Conservation (phyloP, 2,329 filamentous ascomycete species). For the Macrophomina phaseolina region DNA sequence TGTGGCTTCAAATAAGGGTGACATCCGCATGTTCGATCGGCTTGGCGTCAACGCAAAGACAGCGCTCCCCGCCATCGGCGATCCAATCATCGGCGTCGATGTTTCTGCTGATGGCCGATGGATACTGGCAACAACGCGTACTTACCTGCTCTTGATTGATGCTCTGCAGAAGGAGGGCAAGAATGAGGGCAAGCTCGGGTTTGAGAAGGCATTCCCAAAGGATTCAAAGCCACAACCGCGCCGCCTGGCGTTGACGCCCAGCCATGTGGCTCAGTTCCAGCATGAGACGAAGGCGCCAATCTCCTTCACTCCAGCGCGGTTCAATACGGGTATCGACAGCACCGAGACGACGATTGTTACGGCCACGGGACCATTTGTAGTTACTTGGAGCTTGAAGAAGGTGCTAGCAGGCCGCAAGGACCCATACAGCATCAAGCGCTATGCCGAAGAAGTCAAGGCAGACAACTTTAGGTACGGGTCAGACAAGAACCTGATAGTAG, state of each 20-base stretch:
- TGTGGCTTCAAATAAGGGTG: conserved; percentile 96
- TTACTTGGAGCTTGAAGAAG: conserved; percentile 96
- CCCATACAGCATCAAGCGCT: conserved; percentile 95
- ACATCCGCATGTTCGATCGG: conserved; percentile 94
- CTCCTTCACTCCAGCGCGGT: conserved; percentile 87
- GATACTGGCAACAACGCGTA: conserved; percentile 92
- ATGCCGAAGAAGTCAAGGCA: conserved; percentile 92
- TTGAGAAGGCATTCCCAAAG: conserved; percentile 90
- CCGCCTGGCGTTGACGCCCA: conserved; percentile 84
- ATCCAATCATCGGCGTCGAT: conserved; percentile 92
- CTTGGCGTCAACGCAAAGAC: conserved; percentile 98
- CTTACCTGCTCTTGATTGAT: conserved; percentile 93
- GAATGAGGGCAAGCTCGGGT: conserved; percentile 97
- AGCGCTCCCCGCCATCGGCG: conserved; percentile 91
- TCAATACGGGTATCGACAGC: conserved; percentile 84
- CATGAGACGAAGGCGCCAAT: conserved; percentile 90
- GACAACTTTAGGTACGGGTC: conserved; percentile 98
- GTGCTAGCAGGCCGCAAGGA: conserved; percentile 80
- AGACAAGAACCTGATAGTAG: conserved; percentile 98
- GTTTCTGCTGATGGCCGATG: conserved; percentile 95
- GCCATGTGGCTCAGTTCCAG: conserved; percentile 95
- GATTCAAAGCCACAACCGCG: conserved; percentile 93
- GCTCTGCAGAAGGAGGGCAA: conserved; percentile 89
- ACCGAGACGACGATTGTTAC: conserved; percentile 95
- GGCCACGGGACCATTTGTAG: conserved; percentile 92